Percentiles rank a stretch among this genome's conserved stretches.
Conservation (phyloP, 495 filamentous ascomycete species). For the Bacidia rubella region DNA sequence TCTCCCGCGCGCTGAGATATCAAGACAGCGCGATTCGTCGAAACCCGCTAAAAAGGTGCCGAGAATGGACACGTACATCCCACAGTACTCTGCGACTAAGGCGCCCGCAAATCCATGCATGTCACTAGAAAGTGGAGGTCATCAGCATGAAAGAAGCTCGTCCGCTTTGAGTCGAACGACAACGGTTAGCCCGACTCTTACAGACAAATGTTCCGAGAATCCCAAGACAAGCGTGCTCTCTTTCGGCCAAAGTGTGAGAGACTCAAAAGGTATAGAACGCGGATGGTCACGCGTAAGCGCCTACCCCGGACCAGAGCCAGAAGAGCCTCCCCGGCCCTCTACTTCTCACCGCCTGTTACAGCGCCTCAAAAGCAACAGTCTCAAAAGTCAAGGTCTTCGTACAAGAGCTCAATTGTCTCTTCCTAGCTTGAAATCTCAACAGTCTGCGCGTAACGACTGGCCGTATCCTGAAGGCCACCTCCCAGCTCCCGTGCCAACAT, state of each 20-base stretch:
- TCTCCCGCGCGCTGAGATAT: neutral
- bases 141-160: constrained; percentile 26
- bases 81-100: neutral
- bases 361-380: constrained; percentile 7
- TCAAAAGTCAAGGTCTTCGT: neutral
- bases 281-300: neutral
- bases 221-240: constrained; percentile 8
- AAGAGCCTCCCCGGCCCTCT: neutral
- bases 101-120: neutral
- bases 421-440: neutral
- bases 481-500: constrained; percentile 4
- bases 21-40: neutral
- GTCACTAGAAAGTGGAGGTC: neutral
- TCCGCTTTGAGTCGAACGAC: constrained; percentile 33
- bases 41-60: neutral
- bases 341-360: constrained; percentile 6
- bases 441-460: neutral
- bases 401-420: neutral
- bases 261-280: neutral
- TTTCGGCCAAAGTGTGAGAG: neutral
- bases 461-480: neutral
- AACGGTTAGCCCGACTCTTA: constrained; percentile 8
- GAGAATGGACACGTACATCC: neutral
- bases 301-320: neutral
- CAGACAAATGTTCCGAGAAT: constrained; percentile 3